Evolutionary conservation across 257 asterid species (phyloP).

Genomic region (Plantago ovata): DNA sequence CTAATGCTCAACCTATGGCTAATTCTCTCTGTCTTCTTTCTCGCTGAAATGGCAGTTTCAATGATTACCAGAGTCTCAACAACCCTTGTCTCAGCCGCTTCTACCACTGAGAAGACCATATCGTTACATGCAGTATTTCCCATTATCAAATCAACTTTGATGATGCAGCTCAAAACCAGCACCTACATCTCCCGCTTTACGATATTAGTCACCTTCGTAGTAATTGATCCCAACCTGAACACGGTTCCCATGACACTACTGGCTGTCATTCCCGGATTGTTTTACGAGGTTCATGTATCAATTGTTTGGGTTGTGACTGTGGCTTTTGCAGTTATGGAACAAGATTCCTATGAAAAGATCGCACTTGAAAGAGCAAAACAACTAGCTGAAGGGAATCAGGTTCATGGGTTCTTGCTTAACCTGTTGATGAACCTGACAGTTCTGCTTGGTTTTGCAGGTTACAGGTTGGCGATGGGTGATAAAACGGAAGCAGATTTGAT

Average conservation of each 20-base stretch:
- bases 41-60: conserved; percentile 16
- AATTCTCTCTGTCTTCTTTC: conserved; percentile 12
- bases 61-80: conserved; percentile 18
- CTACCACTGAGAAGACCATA: conserved; percentile 14
- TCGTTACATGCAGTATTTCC: conserved; percentile 10
- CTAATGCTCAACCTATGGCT: background rate
- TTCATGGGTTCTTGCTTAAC: conserved; percentile 22
- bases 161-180: conserved; percentile 3
- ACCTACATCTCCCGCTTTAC: conserved; percentile 14
- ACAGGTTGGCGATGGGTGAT: conserved; percentile 7
- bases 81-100: conserved; percentile 18
- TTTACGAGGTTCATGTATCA: conserved; percentile 21
- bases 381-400: conserved; percentile 22
- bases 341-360: conserved; percentile 24
- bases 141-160: conserved; percentile 24
- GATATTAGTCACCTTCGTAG: background rate
- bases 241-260: background rate
- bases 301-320: conserved; percentile 19
- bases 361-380: conserved; percentile 36
- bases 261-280: conserved; percentile 11
- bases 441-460: conserved; percentile 16
- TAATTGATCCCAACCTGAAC: background rate
- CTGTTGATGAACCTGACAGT: conserved; percentile 4
- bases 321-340: conserved; percentile 30
- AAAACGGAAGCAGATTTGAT: conserved; percentile 8